Evolutionary conservation across 2,329 filamentous ascomycete genomes (phyloP), one percentile per base, ranked within the genome.

Genomic region (Colletotrichum eremochloae): DNA sequence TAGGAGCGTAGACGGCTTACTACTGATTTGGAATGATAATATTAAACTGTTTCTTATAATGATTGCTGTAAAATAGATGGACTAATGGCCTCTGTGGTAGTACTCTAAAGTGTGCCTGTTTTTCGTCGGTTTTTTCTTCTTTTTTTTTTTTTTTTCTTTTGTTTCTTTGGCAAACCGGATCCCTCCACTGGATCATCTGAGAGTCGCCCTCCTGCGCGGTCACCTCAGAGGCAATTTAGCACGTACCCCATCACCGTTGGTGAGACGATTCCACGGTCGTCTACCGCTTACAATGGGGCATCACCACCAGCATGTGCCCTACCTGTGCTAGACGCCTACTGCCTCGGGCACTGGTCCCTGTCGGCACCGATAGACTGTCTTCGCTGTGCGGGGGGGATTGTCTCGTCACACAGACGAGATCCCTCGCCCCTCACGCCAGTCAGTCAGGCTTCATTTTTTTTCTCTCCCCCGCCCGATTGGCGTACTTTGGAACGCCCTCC

Each of bases 401-500:
- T 20, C 52, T 56, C 52, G 56, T 36, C 56, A 8, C 24, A 60
- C 38, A 44, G 40, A 29, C 38, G 36, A 40, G 36, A 29, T 57
- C 11, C 55, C 38, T n/a, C 18, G 53, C 44, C 24, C 58, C 29
- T 33, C 29, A 36, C 33, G 42, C 36, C 38, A 62, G 31, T 24
- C 42, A 46, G 11, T 9, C 42, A 46, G 11, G 31, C 38, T 31
- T 46, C 42, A 18, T 48, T 46, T 52, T 55, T 53, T 18, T 18
- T 42, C 4, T 42, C 15, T 42, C 4, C 5, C 18, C 6, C 14
- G n/a, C 60, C 44, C 31, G 42, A 46, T 61, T 48, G 60, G 46
- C 29, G 60, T 31, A 33, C 44, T 52, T 63, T 31, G 53, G 68
- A 68, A 67, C 64, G 63, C 58, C 64, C 52, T 63, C 68, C 38